Conservation (phyloP, 495 filamentous ascomycete species). For the Hypoxylon intermedium region DNA sequence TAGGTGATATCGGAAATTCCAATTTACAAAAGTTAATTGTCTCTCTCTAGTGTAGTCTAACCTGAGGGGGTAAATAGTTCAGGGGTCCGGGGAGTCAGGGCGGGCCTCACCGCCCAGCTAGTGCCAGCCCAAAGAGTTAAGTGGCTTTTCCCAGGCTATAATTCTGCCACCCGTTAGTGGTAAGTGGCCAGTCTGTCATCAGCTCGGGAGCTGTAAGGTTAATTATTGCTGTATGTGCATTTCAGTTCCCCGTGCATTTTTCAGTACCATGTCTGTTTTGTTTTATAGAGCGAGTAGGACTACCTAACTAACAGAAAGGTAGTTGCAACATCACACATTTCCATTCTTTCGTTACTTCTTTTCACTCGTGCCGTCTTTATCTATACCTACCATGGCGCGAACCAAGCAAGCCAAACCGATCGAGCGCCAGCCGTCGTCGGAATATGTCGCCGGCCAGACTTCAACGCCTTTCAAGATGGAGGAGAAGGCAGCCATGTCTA, state of each 20-base stretch:
- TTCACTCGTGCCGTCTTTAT: slow-evolving; percentile 1
- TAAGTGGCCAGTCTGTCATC: slow-evolving; percentile 45
- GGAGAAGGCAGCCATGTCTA: slow-evolving; percentile 36
- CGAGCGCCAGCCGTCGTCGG: slow-evolving; percentile 69
- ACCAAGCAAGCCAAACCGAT: slow-evolving; percentile 72
- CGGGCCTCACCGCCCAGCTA: slow-evolving; percentile 31
- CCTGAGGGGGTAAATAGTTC: not conserved
- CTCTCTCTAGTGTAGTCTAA: too few relatives aligned
- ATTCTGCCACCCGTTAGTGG: slow-evolving; percentile 38
- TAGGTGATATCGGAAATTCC: too few relatives aligned
- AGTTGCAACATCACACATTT: slow-evolving; percentile 1
- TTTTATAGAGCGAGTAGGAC: not conserved
- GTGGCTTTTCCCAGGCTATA: slow-evolving; percentile 24
- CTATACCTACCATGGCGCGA: slow-evolving; percentile 65
- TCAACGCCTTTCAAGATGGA: slow-evolving; percentile 44
- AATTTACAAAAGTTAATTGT: too few relatives aligned
- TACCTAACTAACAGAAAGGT: slow-evolving; percentile 3
- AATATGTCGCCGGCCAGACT: slow-evolving; percentile 57
- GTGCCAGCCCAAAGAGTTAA: slow-evolving; percentile 10
- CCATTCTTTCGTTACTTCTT: slow-evolving; percentile 2
- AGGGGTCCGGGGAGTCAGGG: not conserved
- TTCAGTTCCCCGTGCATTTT: not conserved
- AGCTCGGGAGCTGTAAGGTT: slow-evolving; percentile 26
- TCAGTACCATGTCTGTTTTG: not conserved
- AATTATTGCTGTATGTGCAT: slow-evolving; percentile 6